These are phyloP conservation scores for Saksenaea vasiformis DNA, from an alignment of 371 early-diverging fungal species.

Conservation along the genomic window DNA sequence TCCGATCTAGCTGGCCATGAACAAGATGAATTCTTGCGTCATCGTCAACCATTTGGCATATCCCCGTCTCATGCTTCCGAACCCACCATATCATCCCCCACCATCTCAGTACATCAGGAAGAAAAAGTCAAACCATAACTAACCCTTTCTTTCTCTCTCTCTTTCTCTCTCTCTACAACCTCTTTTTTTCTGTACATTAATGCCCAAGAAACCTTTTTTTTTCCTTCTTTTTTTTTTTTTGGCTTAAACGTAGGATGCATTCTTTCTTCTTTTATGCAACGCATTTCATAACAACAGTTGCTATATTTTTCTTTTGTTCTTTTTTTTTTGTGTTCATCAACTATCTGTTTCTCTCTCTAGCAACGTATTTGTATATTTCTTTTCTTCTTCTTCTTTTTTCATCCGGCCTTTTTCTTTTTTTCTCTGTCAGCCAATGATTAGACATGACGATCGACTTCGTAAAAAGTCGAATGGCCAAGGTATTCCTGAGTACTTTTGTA, in stretches of 20 bases:
- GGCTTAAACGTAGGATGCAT: neutral
- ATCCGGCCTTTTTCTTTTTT: too few relatives aligned
- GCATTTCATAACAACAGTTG: neutral
- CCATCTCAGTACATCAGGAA: neutral
- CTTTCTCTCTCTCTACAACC: too few relatives aligned
- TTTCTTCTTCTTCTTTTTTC: neutral
- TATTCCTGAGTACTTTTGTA: constrained; percentile 55
- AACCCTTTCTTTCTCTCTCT: too few relatives aligned
- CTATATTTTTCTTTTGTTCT: too few relatives aligned
- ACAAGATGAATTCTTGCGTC: neutral
- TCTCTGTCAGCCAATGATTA: neutral
- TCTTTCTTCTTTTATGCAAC: neutral
- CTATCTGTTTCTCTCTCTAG: too few relatives aligned
- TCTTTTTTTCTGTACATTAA: neutral
- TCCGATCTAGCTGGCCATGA: neutral
- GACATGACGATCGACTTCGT: constrained; percentile 17
- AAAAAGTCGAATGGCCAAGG: constrained; percentile 53
- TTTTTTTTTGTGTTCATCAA: neutral
- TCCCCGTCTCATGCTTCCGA: neutral
- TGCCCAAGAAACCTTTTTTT: neutral
- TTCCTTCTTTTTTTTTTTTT: neutral
- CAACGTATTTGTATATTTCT: neutral
- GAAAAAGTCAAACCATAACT: neutral
- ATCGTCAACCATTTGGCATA: neutral
- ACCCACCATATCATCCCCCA: neutral